Conservation (phyloP, 1,139 yeast species). For the Groenewaldozyma auringiensis region DNA sequence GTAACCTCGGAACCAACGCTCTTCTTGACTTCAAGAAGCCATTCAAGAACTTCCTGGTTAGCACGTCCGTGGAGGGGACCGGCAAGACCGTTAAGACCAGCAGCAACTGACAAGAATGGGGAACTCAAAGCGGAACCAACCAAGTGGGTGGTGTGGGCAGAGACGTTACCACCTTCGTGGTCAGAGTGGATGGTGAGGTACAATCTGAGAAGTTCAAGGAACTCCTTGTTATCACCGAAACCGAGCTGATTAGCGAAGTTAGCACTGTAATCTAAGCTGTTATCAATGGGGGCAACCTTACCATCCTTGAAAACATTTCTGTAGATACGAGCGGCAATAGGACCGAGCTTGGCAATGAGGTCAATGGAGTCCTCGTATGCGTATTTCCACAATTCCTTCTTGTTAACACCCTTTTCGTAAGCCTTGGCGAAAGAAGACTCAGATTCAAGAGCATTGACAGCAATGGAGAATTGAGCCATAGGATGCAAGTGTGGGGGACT, state of each 20-base stretch:
- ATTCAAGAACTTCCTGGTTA: slow-evolving; percentile 94
- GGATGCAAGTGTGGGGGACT: slow-evolving; percentile 55
- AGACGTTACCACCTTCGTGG: slow-evolving; percentile 98
- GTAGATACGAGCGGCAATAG: slow-evolving; percentile 60
- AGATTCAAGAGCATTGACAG: slow-evolving; percentile 57
- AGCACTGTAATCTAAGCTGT: slow-evolving; percentile 82
- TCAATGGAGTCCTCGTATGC: slow-evolving; percentile 58
- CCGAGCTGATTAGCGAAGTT: slow-evolving; percentile 86
- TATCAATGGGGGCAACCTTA: slow-evolving; percentile 64
- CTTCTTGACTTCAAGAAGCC: slow-evolving; percentile 75
- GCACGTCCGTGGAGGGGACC: slow-evolving; percentile 99
- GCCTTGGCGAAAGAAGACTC: slow-evolving; percentile 56
- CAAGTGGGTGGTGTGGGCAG: slow-evolving; percentile 95
- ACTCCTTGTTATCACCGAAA: slow-evolving; percentile 69
- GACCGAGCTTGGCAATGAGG: slow-evolving; percentile 58
- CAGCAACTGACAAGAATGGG: slow-evolving; percentile 86
- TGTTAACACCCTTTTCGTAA: slow-evolving; percentile 58
- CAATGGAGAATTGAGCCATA: slow-evolving; percentile 66
- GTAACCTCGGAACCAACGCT: slow-evolving; percentile 68
- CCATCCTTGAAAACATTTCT: slow-evolving; percentile 71
- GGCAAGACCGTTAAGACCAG: slow-evolving; percentile 94
- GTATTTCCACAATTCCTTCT: slow-evolving; percentile 63
- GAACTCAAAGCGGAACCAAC: slow-evolving; percentile 95
- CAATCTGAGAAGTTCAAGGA: slow-evolving; percentile 87
- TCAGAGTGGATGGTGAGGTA: slow-evolving; percentile 95